Percentiles rank a stretch among this genome's conserved stretches.
phyloP scores from a whole-genome alignment of 352 stramenopile species.

The Halophytophthora polymorphica region DNA sequence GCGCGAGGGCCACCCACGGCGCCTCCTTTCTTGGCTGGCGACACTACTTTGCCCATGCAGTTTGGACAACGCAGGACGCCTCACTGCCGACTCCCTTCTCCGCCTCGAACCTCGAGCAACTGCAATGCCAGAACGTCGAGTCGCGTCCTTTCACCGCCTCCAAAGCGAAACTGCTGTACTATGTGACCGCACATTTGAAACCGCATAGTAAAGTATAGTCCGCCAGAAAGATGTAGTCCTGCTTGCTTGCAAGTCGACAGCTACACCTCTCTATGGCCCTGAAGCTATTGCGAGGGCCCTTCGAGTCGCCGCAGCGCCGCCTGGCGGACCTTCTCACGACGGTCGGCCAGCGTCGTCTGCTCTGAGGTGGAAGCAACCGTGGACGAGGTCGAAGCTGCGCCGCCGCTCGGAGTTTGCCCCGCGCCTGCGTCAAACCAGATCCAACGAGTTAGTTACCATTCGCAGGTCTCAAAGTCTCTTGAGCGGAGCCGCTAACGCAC shows the following conservation, averaged over 20 bases:
- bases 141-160: no score
- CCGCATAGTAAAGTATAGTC: no score
- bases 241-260: no score
- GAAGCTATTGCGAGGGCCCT: conserved; percentile 16
- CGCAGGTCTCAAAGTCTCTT: no score
- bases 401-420: conserved; percentile 34
- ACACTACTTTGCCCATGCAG: conserved; percentile 35
- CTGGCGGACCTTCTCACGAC: conserved; percentile 63
- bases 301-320: conserved; percentile 55
- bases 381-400: conserved; percentile 16
- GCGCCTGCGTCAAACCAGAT: conserved; percentile 26
- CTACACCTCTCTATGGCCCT: background rate
- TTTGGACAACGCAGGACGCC: background rate
- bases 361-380: conserved; percentile 10
- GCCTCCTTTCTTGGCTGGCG: conserved; percentile 31
- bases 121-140: no score
- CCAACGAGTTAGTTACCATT: no score
- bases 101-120: background rate
- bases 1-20: conserved; percentile 10
- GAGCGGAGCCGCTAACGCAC: conserved; percentile 16
- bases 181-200: no score
- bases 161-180: no score
- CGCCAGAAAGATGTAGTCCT: no score
- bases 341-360: conserved; percentile 37
- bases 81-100: background rate